Evolutionary conservation across 805 yeast species (phyloP).

Genomic region (Starmerella apis): DNA sequence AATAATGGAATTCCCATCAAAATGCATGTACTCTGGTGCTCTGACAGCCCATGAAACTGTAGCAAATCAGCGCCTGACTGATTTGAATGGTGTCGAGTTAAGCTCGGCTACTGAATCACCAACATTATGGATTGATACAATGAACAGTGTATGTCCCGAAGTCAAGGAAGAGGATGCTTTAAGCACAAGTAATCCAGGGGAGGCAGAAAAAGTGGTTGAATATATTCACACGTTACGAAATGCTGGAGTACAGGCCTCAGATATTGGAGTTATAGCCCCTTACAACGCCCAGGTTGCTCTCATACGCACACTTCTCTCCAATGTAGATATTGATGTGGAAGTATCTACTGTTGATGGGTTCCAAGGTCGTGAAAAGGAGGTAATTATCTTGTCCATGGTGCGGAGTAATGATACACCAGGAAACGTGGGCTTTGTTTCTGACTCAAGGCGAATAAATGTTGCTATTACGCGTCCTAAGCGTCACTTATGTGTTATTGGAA

Average conservation of each 20-base stretch:
- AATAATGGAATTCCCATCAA: conserved; percentile 72
- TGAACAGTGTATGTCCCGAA: conserved; percentile 54
- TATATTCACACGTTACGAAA: conserved; percentile 46
- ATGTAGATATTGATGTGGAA: conserved; percentile 40
- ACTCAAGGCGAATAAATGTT: conserved; percentile 73
- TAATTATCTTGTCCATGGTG: conserved; percentile 67
- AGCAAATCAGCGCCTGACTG: conserved; percentile 41
- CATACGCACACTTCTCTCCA: conserved; percentile 39
- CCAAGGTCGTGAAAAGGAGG: conserved; percentile 92
- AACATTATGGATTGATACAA: conserved; percentile 82
- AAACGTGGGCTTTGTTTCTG: conserved; percentile 75
- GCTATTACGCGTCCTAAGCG: conserved; percentile 86
- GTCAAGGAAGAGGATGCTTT: conserved; percentile 26
- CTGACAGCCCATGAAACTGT: conserved; percentile 56
- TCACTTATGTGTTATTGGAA: conserved; percentile 79
- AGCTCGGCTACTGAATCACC: conserved; percentile 49
- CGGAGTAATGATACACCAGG: conserved; percentile 52
- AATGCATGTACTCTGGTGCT: conserved; percentile 49
- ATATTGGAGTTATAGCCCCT: conserved; percentile 83
- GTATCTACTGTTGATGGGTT: conserved; percentile 90
- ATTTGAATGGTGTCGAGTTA: conserved; percentile 38
- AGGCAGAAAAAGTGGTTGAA: conserved; percentile 48
- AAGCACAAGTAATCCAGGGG: conserved; percentile 61
- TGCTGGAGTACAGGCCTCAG: conserved; percentile 43
- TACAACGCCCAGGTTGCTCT: conserved; percentile 75